Evolutionary conservation across 2,329 filamentous ascomycete genomes (phyloP), one percentile per base, ranked within the genome.

Genomic region (Epichloe elymi): DNA sequence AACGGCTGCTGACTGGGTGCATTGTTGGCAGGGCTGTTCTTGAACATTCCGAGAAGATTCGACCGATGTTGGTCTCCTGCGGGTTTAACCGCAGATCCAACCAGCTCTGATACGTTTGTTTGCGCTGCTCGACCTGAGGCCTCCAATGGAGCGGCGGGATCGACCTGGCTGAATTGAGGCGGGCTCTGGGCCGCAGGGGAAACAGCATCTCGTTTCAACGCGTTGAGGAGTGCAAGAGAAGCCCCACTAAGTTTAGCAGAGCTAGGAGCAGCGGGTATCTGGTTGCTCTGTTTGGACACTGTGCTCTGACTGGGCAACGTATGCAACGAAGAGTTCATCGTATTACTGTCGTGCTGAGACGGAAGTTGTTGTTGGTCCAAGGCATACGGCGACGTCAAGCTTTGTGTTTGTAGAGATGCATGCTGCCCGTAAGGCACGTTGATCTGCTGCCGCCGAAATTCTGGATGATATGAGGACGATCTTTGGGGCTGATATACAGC

Each of bases 341-440:
- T n/a, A 15, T 39, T 33, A 15, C 8, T 15, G 10, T 15, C 26
- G 8, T 42, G 47, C 33, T 48, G 51, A 17, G 8, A 10, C 12
- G 14, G 12, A 33, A 17, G 4, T 19, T 41, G 47, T 11, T 65
- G 62, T 51, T 64, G 65, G 40, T 62, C 61, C 2, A 57, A 60
- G 26, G 59, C 63, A 33, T 60, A 60, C n/a, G 72, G 70, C 42
- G 79, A 73, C 51, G 77, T 65, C 6, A 72, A 70, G 54, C 74
- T 72, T 53, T 80, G 77, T 1, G 78, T 74, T 45, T 79, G 75
- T 6, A 75, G 77, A 30, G 76, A 77, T 11, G 76, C 61, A 10
- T 76, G 73, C 49, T 78, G 75, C 1, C 74, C 74, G 49, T 71
- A 67, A 26, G 61, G 56, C 17, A 65, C 54, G 23, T 58, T 55